Evolutionary conservation across 202 grass and related monocot genomes (phyloP).

Genomic region (Hordeum pubiflorum): DNA sequence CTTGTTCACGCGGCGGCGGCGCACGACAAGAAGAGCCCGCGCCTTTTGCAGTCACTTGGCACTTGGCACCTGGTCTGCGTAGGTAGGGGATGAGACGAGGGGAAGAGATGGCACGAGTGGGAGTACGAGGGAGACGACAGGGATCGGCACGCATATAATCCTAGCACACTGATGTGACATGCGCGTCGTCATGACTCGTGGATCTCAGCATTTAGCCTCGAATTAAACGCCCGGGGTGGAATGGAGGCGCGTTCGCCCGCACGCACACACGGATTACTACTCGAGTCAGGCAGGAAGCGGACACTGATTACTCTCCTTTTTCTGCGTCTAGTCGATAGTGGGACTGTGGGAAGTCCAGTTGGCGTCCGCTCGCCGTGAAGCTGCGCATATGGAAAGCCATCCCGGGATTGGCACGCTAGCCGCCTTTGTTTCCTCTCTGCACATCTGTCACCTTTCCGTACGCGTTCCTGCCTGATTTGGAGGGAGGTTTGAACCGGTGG

Average conservation of each 20-base stretch:
- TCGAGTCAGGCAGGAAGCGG: not conserved
- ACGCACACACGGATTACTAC: not conserved
- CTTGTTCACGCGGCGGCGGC: not conserved
- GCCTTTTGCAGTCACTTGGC: not conserved
- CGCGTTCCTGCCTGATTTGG: conserved; percentile 21
- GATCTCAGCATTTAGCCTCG: conserved; percentile 15
- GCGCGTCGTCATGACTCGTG: not conserved
- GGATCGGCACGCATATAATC: not conserved
- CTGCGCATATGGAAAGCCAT: conserved; percentile 28
- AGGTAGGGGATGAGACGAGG: not conserved
- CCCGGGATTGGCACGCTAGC: conserved; percentile 9
- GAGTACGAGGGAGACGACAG: conserved; percentile 22
- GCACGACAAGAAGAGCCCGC: not conserved
- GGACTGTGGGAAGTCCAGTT: conserved; percentile 10
- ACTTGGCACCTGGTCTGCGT: not conserved
- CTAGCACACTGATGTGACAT: conserved; percentile 13
- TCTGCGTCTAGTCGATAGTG: not conserved
- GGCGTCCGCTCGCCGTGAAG: not conserved
- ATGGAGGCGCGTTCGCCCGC: not conserved
- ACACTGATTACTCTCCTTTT: conserved; percentile 25
- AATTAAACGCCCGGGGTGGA: conserved; percentile 26
- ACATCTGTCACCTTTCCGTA: not conserved
- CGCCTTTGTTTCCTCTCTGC: not conserved
- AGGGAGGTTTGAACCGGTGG: conserved; percentile 25
- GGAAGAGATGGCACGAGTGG: not conserved